Conservation (phyloP, 495 filamentous ascomycete species). For the Tuber melanosporum region DNA sequence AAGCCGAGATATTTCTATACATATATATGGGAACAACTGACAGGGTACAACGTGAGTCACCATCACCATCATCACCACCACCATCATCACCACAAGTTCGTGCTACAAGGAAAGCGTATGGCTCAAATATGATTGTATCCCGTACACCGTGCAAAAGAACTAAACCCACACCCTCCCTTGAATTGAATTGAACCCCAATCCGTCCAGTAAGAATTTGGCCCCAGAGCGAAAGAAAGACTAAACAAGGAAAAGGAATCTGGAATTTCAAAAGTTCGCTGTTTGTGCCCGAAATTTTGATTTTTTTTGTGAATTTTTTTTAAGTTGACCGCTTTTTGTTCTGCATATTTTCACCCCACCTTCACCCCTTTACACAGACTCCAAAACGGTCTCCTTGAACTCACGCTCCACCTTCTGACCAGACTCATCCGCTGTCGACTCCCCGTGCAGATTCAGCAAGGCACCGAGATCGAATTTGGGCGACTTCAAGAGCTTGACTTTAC, state of each 20-base stretch:
- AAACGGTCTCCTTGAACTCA: constrained; percentile 96
- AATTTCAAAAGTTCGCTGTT: neutral
- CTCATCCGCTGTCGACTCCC: constrained; percentile 93
- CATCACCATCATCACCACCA: neutral
- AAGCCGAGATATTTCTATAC: neutral
- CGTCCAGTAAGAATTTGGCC: neutral
- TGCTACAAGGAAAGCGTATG: neutral
- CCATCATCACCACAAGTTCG: neutral
- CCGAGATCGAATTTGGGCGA: constrained; percentile 97
- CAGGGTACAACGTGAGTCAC: neutral
- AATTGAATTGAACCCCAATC: neutral
- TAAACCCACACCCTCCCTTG: neutral
- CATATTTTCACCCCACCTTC: constrained; percentile 43
- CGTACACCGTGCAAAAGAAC: constrained; percentile 4
- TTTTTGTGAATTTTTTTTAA: constrained; percentile 42
- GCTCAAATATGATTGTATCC: neutral
- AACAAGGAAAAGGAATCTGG: neutral
- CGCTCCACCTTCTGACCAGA: constrained; percentile 96
- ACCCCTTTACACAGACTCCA: constrained; percentile 74
- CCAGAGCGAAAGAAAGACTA: neutral
- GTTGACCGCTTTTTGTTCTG: constrained; percentile 43
- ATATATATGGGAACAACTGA: neutral
- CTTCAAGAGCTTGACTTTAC: constrained; percentile 99
- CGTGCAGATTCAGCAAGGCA: constrained; percentile 87
- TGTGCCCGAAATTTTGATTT: neutral